Base-by-base conservation (phyloP, 2,329 filamentous ascomycete species). In the Lecanosticta acicola region DNA sequence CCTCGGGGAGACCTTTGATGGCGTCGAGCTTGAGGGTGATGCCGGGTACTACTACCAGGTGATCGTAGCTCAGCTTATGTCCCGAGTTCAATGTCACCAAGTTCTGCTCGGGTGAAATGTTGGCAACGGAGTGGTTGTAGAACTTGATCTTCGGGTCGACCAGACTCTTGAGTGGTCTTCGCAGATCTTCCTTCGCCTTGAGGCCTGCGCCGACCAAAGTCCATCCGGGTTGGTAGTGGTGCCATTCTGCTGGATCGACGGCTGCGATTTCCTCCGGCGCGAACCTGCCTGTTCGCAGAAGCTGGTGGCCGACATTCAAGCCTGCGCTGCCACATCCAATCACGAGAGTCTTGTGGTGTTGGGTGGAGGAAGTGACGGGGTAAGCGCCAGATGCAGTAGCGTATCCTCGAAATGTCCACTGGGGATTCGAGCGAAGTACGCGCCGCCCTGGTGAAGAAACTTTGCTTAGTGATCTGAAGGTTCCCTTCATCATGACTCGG, bases 211-310 rank as follows among this genome's bases (percentile, higher is more conserved):
- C 34, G 16, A 37, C 34, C 18, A 37, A 19, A 4, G 34, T 37
- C 34, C 34, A 37, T 37, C 34, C 34, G 4, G 34, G 34, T 13
- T 37, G 34, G 34, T 37, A 37, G 14, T 37, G 34, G n/a, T 37
- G 34, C 3, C 14, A 18, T 5, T 10, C 16, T 4, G 34, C 34
- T 4, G 34, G 34, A 18, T 37, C 34, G 34, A 37, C 16, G 9
- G 34, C 16, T 3, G 34, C 34, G 34, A 37, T 37, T 4, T 37
- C 8, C 16, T 37, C 34, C 14, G 18, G 7, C 11, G 7, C 34
- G 14, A 37, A 37, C n/a, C 16, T 8, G 34, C 34, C 34, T 18
- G 34, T 37, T 18, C 34, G 34, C 4, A 37, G 34, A 37, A 37
- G 34, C 16, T 37, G 34, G 14, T 37, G 34, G n/a, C 34, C 21